Conservation (phyloP, 2,329 filamentous ascomycete species). For the Chalaropsis ovoidea region DNA sequence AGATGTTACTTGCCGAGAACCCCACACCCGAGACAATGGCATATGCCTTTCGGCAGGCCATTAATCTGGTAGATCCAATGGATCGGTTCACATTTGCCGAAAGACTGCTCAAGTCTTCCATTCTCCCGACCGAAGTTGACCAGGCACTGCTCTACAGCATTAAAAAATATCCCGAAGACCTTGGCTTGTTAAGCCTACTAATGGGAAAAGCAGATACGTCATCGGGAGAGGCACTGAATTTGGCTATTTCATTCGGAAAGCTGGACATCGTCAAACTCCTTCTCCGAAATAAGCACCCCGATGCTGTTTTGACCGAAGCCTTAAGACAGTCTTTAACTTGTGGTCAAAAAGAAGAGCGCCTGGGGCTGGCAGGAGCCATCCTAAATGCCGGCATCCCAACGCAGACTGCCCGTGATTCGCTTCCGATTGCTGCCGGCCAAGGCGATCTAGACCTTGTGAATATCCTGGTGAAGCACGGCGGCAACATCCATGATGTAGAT, state of each 20-base stretch:
- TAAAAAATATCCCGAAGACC: slow-evolving; percentile 39
- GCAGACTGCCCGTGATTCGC: slow-evolving; percentile 39
- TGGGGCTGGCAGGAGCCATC: slow-evolving; percentile 39
- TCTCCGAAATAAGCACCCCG: slow-evolving; percentile 32
- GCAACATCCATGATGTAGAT: slow-evolving; percentile 41
- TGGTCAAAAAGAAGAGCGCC: slow-evolving; percentile 36
- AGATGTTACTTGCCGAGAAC: slow-evolving; percentile 38
- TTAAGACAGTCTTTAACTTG: slow-evolving; percentile 37
- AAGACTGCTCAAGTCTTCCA: slow-evolving; percentile 42
- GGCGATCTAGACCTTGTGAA: slow-evolving; percentile 44
- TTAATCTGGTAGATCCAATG: slow-evolving; percentile 43
- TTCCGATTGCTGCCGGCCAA: slow-evolving; percentile 44
- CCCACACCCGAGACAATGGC: slow-evolving; percentile 40
- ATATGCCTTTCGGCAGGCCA: slow-evolving; percentile 42
- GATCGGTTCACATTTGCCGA: slow-evolving; percentile 43
- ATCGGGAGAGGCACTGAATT: slow-evolving; percentile 41
- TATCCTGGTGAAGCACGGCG: slow-evolving; percentile 44
- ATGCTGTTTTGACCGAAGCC: slow-evolving; percentile 34
- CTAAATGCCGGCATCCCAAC: slow-evolving; percentile 40
- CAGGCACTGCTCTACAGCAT: slow-evolving; percentile 45
- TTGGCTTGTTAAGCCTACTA: slow-evolving; percentile 40
- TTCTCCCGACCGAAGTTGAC: slow-evolving; percentile 40
- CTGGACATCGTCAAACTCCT: slow-evolving; percentile 41
- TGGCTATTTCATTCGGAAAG: slow-evolving; percentile 39
- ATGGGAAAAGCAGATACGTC: slow-evolving; percentile 40